phyloP scores from a whole-genome alignment of 2,329 filamentous ascomycete genomes.

The Exophiala xenobiotica region DNA sequence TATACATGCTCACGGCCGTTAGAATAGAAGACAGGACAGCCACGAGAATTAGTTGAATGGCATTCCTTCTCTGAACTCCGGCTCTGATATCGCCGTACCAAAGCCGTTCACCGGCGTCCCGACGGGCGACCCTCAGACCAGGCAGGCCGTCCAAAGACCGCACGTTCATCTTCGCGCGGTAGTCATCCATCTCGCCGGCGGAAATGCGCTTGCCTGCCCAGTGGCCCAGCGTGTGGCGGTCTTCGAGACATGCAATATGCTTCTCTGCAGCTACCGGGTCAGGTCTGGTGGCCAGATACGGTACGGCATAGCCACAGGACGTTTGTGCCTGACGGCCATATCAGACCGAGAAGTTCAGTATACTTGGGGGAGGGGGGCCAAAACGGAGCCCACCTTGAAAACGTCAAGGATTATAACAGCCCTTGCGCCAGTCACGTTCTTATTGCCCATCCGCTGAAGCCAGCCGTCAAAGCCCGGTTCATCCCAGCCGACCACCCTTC shows the following conservation, averaged over 20 bases:
- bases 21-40: too few relatives aligned
- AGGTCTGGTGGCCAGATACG: too few relatives aligned
- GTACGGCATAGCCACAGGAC: slow-evolving; percentile 65
- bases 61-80: background rate
- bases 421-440: slow-evolving; percentile 49
- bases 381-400: slow-evolving; percentile 57
- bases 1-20: too few relatives aligned
- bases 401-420: slow-evolving; percentile 62
- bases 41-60: too few relatives aligned
- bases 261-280: too few relatives aligned
- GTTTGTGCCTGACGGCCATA: too few relatives aligned
- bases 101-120: slow-evolving; percentile 50
- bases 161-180: slow-evolving; percentile 56
- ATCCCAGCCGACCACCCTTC: slow-evolving; percentile 60
- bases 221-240: slow-evolving; percentile 57
- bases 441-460: slow-evolving; percentile 46
- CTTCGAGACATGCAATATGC: too few relatives aligned
- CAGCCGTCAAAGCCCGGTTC: slow-evolving; percentile 48
- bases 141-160: slow-evolving; percentile 59
- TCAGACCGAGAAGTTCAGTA: too few relatives aligned
- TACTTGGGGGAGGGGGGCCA: too few relatives aligned
- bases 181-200: slow-evolving; percentile 51
- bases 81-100: slow-evolving; percentile 42
- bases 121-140: slow-evolving; percentile 55
- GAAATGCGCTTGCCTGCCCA: slow-evolving; percentile 52